phyloP scores from a whole-genome alignment of 305 asterid genomes.

The Andrographis paniculata region DNA sequence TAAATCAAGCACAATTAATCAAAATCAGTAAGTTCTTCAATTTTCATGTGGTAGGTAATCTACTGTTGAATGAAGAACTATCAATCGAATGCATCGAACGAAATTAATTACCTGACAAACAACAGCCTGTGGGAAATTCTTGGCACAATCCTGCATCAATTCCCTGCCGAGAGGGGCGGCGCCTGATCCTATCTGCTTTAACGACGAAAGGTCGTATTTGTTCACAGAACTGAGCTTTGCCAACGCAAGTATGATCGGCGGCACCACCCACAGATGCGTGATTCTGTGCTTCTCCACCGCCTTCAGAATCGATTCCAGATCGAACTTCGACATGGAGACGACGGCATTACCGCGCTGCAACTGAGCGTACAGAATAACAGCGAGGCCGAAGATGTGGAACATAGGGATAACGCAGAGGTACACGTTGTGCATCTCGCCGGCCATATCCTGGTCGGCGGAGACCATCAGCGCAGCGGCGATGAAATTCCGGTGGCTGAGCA shows the following conservation, averaged over 20 bases:
- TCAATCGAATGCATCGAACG: too few species aligned
- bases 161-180: conserved; percentile 90
- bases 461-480: conserved; percentile 59
- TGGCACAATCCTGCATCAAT: conserved; percentile 79
- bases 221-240: conserved; percentile 43
- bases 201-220: conserved; percentile 49
- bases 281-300: conserved; percentile 49
- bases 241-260: conserved; percentile 70
- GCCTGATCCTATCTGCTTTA: conserved; percentile 70
- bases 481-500: conserved; percentile 68
- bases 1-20: too few species aligned
- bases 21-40: too few species aligned
- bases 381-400: conserved; percentile 88
- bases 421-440: conserved; percentile 43
- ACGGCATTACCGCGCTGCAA: conserved; percentile 70
- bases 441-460: conserved; percentile 47
- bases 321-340: conserved; percentile 63
- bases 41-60: too few species aligned
- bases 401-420: conserved; percentile 72
- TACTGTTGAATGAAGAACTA: too few species aligned
- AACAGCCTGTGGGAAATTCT: conserved; percentile 58
- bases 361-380: conserved; percentile 57
- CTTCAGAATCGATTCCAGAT: conserved; percentile 47
- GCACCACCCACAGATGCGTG: conserved; percentile 75
- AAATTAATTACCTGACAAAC: conserved; percentile 39